phyloP scores from a whole-genome alignment of 352 stramenopile species.

The Pythium brachiatum region DNA sequence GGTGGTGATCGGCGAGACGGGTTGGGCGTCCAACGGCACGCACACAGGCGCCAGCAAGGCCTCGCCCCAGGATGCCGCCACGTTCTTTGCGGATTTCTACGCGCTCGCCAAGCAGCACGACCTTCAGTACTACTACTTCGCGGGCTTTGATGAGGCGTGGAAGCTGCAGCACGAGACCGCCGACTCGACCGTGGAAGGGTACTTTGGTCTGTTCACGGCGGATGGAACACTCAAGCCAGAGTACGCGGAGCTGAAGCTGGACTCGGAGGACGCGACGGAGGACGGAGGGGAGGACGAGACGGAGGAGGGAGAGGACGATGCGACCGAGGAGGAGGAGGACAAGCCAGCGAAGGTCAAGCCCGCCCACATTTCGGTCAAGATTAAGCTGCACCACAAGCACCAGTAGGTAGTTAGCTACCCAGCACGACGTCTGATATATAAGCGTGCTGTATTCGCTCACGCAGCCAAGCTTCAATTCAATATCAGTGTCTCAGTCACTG shows the following conservation, averaged over 20 bases:
- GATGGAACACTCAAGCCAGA: conserved; percentile 48
- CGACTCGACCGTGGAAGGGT: conserved; percentile 64
- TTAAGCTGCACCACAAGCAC: background rate
- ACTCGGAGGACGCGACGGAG: conserved; percentile 12
- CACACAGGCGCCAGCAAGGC: conserved; percentile 33
- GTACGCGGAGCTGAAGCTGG: conserved; percentile 37
- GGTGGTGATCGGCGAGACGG: conserved; percentile 68
- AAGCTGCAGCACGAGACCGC: conserved; percentile 46
- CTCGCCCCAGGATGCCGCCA: conserved; percentile 33
- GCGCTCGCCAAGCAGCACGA: conserved; percentile 42
- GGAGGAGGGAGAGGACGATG: background rate
- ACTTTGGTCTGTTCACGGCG: conserved; percentile 62
- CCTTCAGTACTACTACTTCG: conserved; percentile 70
- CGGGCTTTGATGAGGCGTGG: conserved; percentile 60
- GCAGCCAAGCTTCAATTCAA: too few relatives aligned
- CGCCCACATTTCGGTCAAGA: background rate
- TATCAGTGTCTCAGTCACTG: too few relatives aligned
- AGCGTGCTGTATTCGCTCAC: too few relatives aligned
- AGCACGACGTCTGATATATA: too few relatives aligned
- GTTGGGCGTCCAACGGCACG: conserved; percentile 48
- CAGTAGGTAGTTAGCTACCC: background rate
- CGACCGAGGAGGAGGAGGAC: background rate
- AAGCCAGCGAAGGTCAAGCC: background rate
- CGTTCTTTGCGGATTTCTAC: conserved; percentile 68
- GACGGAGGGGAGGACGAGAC: background rate